These are phyloP conservation scores for Fonsecaea monophora DNA, from an alignment of 2,329 filamentous ascomycete genomes.

Conservation along the genomic window DNA sequence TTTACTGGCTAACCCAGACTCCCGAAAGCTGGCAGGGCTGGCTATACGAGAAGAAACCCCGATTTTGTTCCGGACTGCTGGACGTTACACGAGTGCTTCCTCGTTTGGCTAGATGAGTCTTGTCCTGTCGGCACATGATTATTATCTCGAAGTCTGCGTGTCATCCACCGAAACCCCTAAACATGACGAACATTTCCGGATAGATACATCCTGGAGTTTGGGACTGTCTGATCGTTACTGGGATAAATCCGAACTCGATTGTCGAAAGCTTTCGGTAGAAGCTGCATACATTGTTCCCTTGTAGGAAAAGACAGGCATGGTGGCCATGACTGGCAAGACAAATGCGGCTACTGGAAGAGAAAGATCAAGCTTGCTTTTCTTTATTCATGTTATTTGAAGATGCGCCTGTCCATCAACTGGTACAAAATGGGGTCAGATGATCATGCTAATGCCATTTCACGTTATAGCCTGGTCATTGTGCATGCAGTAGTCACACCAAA, in stretches of 20 bases:
- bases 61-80: not conserved
- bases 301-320: not conserved
- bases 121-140: not conserved
- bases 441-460: not conserved
- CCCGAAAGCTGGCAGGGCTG: not conserved
- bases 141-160: not conserved
- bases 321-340: not conserved
- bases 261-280: not conserved
- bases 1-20: not conserved
- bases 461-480: not conserved
- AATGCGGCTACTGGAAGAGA: not conserved
- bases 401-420: not conserved
- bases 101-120: not conserved
- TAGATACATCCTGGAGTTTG: not conserved
- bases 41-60: not conserved
- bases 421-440: not conserved
- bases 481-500: not conserved
- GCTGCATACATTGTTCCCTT: not conserved
- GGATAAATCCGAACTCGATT: not conserved
- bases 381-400: not conserved
- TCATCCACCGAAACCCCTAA: not conserved
- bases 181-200: not conserved
- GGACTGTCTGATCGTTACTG: not conserved
- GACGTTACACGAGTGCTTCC: not conserved
- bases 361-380: not conserved